Conservation (phyloP, 164 flowering plant genomes). For the Hamamelis virginiana region DNA sequence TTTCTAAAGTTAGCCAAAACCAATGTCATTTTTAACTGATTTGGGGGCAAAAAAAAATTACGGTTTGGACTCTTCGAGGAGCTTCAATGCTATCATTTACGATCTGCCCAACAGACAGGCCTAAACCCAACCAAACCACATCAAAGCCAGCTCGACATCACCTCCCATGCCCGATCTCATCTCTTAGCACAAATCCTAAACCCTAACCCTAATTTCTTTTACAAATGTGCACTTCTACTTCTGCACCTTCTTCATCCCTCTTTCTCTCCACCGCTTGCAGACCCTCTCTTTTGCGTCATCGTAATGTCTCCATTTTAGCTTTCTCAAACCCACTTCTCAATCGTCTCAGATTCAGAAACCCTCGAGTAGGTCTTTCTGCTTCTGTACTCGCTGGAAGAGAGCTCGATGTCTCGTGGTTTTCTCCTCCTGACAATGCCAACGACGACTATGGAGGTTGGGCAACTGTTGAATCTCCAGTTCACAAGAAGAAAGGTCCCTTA, state of each 20-base stretch:
- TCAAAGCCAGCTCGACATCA: background rate
- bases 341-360: slow-evolving; percentile 7
- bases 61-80: too few relatives aligned
- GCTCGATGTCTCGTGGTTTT: slow-evolving; percentile 37
- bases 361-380: slow-evolving; percentile 17
- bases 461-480: slow-evolving; percentile 26
- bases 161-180: background rate
- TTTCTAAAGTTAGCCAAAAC: too few relatives aligned
- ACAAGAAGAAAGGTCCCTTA: slow-evolving; percentile 32
- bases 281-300: slow-evolving; percentile 16
- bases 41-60: too few relatives aligned
- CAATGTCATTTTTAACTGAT: too few relatives aligned
- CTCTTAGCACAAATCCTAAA: background rate
- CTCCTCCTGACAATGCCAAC: slow-evolving; percentile 17
- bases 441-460: slow-evolving; percentile 60
- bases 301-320: slow-evolving; percentile 6
- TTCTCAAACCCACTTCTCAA: slow-evolving; percentile 7
- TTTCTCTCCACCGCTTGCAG: slow-evolving; percentile 14
- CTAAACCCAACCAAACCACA: background rate
- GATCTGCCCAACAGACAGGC: background rate
- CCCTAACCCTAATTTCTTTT: slow-evolving; percentile 17
- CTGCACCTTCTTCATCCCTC: slow-evolving; percentile 7
- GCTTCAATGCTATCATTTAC: background rate
- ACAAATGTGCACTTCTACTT: slow-evolving; percentile 12
- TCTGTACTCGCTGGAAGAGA: slow-evolving; percentile 18